Base-by-base conservation (phyloP, 495 filamentous ascomycete genomes). In the Aspergillus affinis region DNA sequence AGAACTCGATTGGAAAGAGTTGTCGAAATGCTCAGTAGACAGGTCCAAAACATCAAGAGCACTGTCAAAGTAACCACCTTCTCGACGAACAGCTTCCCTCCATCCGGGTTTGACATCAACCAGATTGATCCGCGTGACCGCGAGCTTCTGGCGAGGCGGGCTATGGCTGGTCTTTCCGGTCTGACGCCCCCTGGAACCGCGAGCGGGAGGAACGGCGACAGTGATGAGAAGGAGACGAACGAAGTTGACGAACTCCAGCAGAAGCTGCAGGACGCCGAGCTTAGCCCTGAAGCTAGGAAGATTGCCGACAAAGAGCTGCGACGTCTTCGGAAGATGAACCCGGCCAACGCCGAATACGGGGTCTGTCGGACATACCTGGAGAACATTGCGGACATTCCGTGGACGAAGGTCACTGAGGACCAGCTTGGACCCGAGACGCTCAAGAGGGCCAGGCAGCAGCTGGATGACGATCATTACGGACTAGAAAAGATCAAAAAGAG, bases 401-500 rank as follows among this genome's bases (percentile, higher is more conserved):
- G 95, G 95, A 86, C 86, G 4, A 86, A 88, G 50, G 82, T 84
- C 32, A 98, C 94, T 0, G 88, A 93, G 59, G 94, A 97, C 68
- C 86, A 90, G 59, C 84, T 99, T 18, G 91, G 91, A n/a, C 81
- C 81, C 4, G 87, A 90, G 18, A 97, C 92, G 2, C 72, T 99
- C 58, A 77, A 81, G 55, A 80, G 79, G 61, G 95, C 95, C 32
- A 83, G 93, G 47, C 88, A 94, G 76, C 93, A 98, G 71, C 80
- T 99, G 26, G 90, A 99, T 67, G 87, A 95, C 55, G 95, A 98
- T 71, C 95, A 99, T 69, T 98, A 98, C 63, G 95, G 95, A 4
- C 78, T 99, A 20, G 90, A 98, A 63, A 94, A 94, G 74, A 94
- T 98, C 65, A 99, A 99, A 82, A 98, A 96, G 81, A 82, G 95